Evolutionary conservation across 2,329 filamentous ascomycete species (phyloP), one percentile per base, ranked within the genome.

Genomic region (Coniella lustricola): DNA sequence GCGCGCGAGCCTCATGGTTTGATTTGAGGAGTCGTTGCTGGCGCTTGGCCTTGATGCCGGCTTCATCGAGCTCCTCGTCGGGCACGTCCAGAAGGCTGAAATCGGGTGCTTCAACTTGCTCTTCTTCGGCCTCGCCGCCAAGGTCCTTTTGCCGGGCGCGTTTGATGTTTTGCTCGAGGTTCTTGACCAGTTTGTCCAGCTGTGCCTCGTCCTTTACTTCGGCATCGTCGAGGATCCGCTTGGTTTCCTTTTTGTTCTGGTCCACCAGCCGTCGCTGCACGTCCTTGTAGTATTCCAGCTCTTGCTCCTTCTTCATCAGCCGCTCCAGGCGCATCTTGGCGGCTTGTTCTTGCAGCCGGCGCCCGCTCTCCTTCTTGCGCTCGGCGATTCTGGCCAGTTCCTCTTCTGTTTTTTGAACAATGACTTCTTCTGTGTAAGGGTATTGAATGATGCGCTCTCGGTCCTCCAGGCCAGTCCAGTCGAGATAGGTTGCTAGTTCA

Each of bases 261-360:
- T 84, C 81, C 2, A 75, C 77, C 9, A 96, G 73, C 54, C 81
- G 81, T 31, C 72, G 66, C 60, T 94, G 89, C 3, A 98, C 70
- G 51, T 89, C 81, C 62, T 89, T 90, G 73, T 90, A 96, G 66
- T 95, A 96, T 57, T 95, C 90, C 1, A 97, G 71, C 63, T 97
- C 90, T 62, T 95, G 83, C 67, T 98, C 93, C 67, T 98, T 98
- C 61, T 87, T 87, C 64, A 97, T 88, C 40, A 98, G 74, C 60
- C 95, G 95, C 56, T 98, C 93, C 1, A 98, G 72, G 7, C 93
- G 84, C 89, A 96, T 95, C 67, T 95, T 97, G 9, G 91, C 91
- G 0, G 93, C 93, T 66, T 98, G 93, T 60, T 96, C 90, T 65
- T 98, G 93, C 21, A 98, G 64, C 39, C 94, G 77, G 55, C 93